phyloP scores from a whole-genome alignment of 2,329 filamentous ascomycete species.

The Fusarium anguioides region DNA sequence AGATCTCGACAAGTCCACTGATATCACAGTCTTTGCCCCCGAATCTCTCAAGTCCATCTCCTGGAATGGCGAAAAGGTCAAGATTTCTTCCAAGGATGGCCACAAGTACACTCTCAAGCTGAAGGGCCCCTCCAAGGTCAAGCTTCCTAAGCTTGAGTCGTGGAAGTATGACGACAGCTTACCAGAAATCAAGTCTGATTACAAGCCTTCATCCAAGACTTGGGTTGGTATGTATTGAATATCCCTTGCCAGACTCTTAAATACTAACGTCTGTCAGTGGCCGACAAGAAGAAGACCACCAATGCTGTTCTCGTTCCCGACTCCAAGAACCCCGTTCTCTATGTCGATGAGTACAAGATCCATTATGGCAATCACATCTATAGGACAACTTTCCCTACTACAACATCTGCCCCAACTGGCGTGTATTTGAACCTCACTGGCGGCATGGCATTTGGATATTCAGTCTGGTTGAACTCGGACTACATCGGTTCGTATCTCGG shows the following conservation, averaged over 20 bases:
- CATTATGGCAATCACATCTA: conserved; percentile 66
- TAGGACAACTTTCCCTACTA: conserved; percentile 61
- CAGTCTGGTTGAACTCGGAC: conserved; percentile 66
- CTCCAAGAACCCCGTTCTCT: conserved; percentile 64
- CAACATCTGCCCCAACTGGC: conserved; percentile 51
- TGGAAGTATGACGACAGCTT: conserved; percentile 63
- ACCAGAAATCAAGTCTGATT: conserved; percentile 58
- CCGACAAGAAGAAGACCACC: conserved; percentile 61
- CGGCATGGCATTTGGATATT: conserved; percentile 67
- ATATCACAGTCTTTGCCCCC: conserved; percentile 61
- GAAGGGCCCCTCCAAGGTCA: conserved; percentile 44
- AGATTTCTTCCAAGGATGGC: conserved; percentile 43
- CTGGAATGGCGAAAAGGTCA: conserved; percentile 60
- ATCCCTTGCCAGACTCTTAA: rapidly evolving
- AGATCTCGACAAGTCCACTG: conserved; percentile 56
- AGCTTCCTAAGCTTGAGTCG: conserved; percentile 54
- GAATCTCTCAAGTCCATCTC: conserved; percentile 56
- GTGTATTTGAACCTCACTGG: conserved; percentile 64
- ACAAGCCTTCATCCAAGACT: conserved; percentile 55
- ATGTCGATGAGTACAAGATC: conserved; percentile 67
- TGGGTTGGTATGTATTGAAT: conserved; percentile 53
- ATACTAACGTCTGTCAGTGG: conserved; percentile 43
- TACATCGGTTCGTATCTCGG: conserved; percentile 68
- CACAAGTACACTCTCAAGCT: conserved; percentile 47
- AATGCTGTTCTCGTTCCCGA: conserved; percentile 59